Evolutionary conservation across 1,284 basidiomycete genomes (phyloP).

Genomic region (Filobasidium uniguttulatum): DNA sequence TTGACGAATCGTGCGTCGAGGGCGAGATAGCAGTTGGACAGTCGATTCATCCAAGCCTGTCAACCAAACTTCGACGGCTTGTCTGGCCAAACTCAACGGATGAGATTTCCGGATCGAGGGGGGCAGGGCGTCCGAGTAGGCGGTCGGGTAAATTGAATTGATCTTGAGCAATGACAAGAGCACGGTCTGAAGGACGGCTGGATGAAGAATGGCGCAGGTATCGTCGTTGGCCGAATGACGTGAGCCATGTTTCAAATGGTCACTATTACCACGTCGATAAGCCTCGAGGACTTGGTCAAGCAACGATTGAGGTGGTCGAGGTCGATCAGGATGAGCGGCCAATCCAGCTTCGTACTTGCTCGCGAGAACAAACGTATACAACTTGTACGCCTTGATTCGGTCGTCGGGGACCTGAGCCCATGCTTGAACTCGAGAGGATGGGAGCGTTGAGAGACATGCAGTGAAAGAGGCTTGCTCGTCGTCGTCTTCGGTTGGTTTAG

Average conservation of each 20-base stretch:
- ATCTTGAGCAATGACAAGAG: conserved; percentile 1
- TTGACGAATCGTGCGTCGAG: neutral
- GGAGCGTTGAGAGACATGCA: neutral
- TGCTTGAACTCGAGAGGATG: neutral
- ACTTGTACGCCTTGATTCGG: neutral
- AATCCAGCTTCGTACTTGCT: too few relatives aligned
- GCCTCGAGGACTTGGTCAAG: too few relatives aligned
- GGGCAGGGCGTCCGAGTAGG: conserved; percentile 1
- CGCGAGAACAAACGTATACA: neutral
- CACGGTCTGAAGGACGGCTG: neutral
- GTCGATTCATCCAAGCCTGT: neutral
- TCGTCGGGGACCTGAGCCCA: neutral
- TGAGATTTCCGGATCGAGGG: neutral
- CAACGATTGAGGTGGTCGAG: too few relatives aligned
- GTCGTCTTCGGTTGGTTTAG: neutral
- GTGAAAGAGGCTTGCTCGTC: neutral
- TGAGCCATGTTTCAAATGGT: too few relatives aligned
- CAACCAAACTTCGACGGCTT: neutral
- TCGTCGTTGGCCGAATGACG: too few relatives aligned
- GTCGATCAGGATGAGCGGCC: too few relatives aligned
- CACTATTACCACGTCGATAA: too few relatives aligned
- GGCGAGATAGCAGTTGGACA: neutral
- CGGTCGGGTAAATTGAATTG: neutral
- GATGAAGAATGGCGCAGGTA: too few relatives aligned
- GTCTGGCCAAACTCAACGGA: neutral